Conservation (phyloP, 495 filamentous ascomycete genomes). For the Glonium stellatum region DNA sequence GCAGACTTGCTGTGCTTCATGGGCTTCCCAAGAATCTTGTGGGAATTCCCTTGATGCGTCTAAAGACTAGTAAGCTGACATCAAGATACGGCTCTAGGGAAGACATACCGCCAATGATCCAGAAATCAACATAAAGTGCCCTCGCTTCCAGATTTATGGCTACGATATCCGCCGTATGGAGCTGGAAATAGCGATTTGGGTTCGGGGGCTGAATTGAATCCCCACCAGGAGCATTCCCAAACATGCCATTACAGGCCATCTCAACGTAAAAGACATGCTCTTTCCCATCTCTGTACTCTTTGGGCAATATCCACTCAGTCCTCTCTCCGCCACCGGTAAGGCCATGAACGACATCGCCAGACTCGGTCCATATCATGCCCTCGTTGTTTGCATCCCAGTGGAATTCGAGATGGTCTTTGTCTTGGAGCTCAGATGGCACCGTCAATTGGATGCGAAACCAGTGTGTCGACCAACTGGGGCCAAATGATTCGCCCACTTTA, state of each 20-base stretch:
- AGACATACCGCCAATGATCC: conserved; percentile 69
- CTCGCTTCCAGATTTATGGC: conserved; percentile 81
- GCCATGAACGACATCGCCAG: conserved; percentile 85
- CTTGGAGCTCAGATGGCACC: conserved; percentile 61
- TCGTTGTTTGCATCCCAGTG: conserved; percentile 95
- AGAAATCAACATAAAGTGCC: conserved; percentile 81
- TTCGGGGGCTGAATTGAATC: conserved; percentile 84
- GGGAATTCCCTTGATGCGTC: conserved; percentile 38
- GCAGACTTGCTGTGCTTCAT: conserved; percentile 72
- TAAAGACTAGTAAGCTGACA: neutral
- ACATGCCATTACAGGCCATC: conserved; percentile 99
- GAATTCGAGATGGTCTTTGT: conserved; percentile 77
- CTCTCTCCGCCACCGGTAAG: conserved; percentile 88
- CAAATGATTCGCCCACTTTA: conserved; percentile 69
- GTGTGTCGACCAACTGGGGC: conserved; percentile 96
- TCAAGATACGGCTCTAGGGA: neutral
- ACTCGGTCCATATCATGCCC: conserved; percentile 79
- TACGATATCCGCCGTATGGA: conserved; percentile 76
- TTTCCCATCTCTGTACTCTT: conserved; percentile 72
- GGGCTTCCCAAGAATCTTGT: conserved; percentile 53
- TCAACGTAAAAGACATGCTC: conserved; percentile 88
- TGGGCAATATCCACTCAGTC: conserved; percentile 81
- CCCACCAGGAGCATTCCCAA: conserved; percentile 80
- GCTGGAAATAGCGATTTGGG: conserved; percentile 69
- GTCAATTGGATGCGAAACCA: conserved; percentile 84